A percentile compares a stretch with the other conserved stretches of the same genome.
These are phyloP conservation scores for Garcia nutans DNA, from an alignment of 345 rosid species.

Conservation along the genomic window DNA sequence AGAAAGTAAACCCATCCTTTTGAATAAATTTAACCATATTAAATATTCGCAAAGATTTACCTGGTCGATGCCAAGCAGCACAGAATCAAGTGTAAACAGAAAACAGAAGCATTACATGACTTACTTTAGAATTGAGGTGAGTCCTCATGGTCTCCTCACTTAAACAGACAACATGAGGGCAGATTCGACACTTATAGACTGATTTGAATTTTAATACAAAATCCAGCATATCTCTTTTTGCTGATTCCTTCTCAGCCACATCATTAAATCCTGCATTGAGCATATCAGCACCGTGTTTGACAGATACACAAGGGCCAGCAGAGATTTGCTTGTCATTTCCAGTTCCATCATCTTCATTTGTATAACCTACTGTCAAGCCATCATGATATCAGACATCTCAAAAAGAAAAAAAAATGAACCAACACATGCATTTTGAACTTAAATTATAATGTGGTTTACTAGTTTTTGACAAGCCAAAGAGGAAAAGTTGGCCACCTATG, in stretches of 20 bases:
- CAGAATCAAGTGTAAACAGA: not conserved
- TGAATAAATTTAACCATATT: not conserved
- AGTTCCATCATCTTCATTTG: slow-evolving; percentile 43
- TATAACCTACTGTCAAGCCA: slow-evolving; percentile 33
- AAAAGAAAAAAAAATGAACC: not conserved
- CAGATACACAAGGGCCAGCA: slow-evolving; percentile 19
- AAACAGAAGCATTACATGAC: not conserved
- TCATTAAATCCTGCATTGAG: slow-evolving; percentile 17
- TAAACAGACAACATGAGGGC: slow-evolving; percentile 69
- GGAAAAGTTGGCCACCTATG: not conserved
- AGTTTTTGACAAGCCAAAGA: not conserved
- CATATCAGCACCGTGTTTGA: slow-evolving; percentile 10
- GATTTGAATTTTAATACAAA: slow-evolving; percentile 67
- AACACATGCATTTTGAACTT: not conserved
- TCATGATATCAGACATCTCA: slow-evolving; percentile 18
- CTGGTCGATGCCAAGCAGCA: not conserved
- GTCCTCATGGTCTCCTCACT: slow-evolving; percentile 60
- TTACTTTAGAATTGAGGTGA: slow-evolving; percentile 85
- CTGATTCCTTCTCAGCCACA: slow-evolving; percentile 24
- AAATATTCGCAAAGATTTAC: not conserved
- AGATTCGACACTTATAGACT: slow-evolving; percentile 78
- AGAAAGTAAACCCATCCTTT: not conserved
- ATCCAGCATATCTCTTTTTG: slow-evolving; percentile 48
- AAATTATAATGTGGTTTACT: not conserved
- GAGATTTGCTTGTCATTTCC: slow-evolving; percentile 31